Base-by-base conservation (phyloP, 2,329 filamentous ascomycete species). In the Phoma sp. region DNA sequence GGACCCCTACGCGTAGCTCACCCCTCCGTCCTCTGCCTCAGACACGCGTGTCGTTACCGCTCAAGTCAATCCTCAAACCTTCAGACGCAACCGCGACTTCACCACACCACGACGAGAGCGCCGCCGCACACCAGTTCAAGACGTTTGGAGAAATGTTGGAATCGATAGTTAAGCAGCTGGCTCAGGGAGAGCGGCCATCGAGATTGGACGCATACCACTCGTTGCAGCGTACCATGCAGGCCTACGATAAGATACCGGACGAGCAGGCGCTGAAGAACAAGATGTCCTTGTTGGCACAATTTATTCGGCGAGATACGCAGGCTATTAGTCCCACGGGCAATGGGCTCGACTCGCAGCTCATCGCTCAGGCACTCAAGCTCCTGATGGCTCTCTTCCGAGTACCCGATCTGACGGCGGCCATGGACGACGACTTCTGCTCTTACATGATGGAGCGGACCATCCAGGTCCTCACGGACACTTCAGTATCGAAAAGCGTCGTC, bases 191-290 rank as follows among this genome's bases (percentile, higher is more conserved):
- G 63, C 83, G 88, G 48, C 84, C 87, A 53, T 87, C 86, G 12
- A 89, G 89, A 63, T 76, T 95, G 29, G 95, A 99, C 77, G 91
- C 93, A 43, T 98, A 99, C 69, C 87, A 88, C 71, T 89, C 89
- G 67, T 80, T 99, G 39, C 85, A 89, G 29, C 84, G 87, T 31
- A 87, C 88, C 4, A 80, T 97, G 64, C 90, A 91, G 72, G 84
- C 89, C 6, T 96, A 94, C 53, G 91, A 93, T 59, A 90, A 91
- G 63, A 78, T 96, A 13, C 92, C 92, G 0, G 73, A 75, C 41
- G 60, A 66, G 9, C 63, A 73, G 38, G 64, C 72, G 3, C 60
- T 76, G 22, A 63, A 65, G 39, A 89, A 95, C 62, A 96, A 95
- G 74, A 88, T 97, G 81, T 82, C 84, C 10, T 77, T 91, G 2